Percentiles rank a stretch among this genome's conserved stretches.
These are phyloP conservation scores for Fraxinus greggii DNA, from an alignment of 305 asterid genomes.

Conservation along the genomic window DNA sequence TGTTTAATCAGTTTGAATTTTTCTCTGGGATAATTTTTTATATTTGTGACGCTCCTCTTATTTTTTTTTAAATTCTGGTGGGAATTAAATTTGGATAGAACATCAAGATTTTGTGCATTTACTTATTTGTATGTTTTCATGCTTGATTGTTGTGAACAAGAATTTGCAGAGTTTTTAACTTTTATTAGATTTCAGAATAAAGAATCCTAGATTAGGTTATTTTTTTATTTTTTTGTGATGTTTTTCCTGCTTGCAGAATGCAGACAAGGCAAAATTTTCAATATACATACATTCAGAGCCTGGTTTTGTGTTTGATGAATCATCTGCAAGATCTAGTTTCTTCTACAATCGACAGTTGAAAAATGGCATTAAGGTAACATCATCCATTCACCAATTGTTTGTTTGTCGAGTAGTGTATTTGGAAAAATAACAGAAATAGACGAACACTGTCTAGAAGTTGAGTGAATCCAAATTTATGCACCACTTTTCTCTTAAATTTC, in stretches of 20 bases:
- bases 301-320: constrained; percentile 76
- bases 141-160: neutral
- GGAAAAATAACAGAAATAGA: constrained; percentile 1
- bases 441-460: neutral
- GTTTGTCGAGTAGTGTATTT: constrained; percentile 8
- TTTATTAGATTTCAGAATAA: neutral
- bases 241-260: constrained; percentile 57
- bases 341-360: constrained; percentile 63
- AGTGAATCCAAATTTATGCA: neutral
- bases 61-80: neutral
- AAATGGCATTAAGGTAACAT: constrained; percentile 70
- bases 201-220: neutral
- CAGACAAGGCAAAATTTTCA: constrained; percentile 56
- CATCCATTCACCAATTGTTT: constrained; percentile 12
- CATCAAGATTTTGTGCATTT: neutral
- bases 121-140: neutral
- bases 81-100: neutral
- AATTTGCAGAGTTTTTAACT: neutral
- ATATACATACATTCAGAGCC: constrained; percentile 82
- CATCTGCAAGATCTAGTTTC: constrained; percentile 62
- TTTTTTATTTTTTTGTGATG: neutral
- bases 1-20: neutral
- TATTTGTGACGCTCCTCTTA: neutral
- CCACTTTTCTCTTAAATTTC: neutral
- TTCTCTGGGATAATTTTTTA: neutral